Base-by-base conservation (phyloP, 2,329 filamentous ascomycete species). In the Penicillium aurantiogriseum region DNA sequence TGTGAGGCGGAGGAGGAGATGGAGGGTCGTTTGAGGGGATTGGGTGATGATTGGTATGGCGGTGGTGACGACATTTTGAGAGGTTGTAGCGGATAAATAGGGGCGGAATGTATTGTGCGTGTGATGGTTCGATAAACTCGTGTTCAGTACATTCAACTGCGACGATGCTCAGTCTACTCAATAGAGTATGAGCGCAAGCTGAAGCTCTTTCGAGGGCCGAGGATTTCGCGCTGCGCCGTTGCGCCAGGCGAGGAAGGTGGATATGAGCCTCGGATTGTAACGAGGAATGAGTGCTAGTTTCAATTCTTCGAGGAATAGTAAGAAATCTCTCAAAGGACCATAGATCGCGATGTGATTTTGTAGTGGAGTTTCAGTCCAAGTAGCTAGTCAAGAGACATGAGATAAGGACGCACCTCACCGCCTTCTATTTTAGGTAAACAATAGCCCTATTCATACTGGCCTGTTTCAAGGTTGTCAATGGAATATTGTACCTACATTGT, bases 1-100 rank as follows among this genome's bases (percentile, higher is more conserved):
- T 69, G 66, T 7, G 76, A 76, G 44, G 66, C 56, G 43, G 72
- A 63, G 10, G 74, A 74, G 54, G 75, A 76, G 55, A 77, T 71
- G 3, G 76, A 78, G 13, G 74, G 66, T 39, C 76, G 73, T 65
- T 78, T 78, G 51, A 76, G 71, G 6, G 75, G 69, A 49, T 75
- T 74, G 15, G 67, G 57, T 27, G 68, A 55, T 9, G 65, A 62
- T 50, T 64, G 66, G 23, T 67, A 65, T 6, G 68, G 66, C 15
- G 74, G 74, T 62, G 74, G 74, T 51, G 74, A 76, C 19, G 74
- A 76, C 74, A 76, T 76, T 58, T 55, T 72, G 62, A 55, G n/a
- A 25, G 35, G 29, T 42, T 40, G 36, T 47, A 25, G 9, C 4
- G 45, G 46, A 25, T 27, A 17, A 13, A 40, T 15, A 7, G 17